Percentiles rank a stretch among this genome's conserved stretches.
Conservation (phyloP, 805 yeast genomes). For the Saccharomycopsis fodiens region DNA sequence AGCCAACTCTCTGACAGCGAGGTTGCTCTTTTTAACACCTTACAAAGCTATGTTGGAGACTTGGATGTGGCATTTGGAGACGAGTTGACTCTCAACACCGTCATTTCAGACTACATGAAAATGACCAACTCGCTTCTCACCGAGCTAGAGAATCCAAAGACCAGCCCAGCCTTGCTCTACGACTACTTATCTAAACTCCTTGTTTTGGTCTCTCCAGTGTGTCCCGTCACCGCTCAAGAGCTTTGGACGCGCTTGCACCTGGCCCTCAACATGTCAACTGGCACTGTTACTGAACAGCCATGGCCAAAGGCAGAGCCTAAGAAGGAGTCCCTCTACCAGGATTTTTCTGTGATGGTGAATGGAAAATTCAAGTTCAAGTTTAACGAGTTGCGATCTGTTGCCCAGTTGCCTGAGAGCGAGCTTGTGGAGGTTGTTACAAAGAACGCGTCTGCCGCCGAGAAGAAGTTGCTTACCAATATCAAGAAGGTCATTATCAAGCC, state of each 20-base stretch:
- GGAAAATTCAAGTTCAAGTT: slow-evolving; percentile 57
- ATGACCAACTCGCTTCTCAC: slow-evolving; percentile 45
- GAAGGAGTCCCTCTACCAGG: slow-evolving; percentile 30
- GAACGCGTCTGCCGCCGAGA: slow-evolving; percentile 29
- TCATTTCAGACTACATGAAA: slow-evolving; percentile 87
- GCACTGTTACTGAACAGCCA: slow-evolving; percentile 44
- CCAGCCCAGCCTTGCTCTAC: slow-evolving; percentile 36
- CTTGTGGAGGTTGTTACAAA: slow-evolving; percentile 31
- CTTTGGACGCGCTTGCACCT: slow-evolving; percentile 36
- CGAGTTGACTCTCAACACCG: slow-evolving; percentile 67
- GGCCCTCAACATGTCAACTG: slow-evolving; percentile 27
- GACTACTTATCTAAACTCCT: slow-evolving; percentile 47
- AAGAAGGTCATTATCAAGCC: slow-evolving; percentile 50
- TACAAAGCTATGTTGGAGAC: slow-evolving; percentile 38
- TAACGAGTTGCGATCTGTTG: slow-evolving; percentile 31
- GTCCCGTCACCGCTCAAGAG: slow-evolving; percentile 80
- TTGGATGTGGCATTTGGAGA: slow-evolving; percentile 54
- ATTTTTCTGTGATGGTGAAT: slow-evolving; percentile 60
- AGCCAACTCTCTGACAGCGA: slow-evolving; percentile 36
- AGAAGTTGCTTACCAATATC: slow-evolving; percentile 37
- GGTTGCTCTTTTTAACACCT: slow-evolving; percentile 47
- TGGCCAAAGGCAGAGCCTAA: slow-evolving; percentile 54
- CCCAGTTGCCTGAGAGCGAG: slow-evolving; percentile 28
- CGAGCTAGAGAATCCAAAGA: slow-evolving; percentile 27
- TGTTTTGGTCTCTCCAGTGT: slow-evolving; percentile 66